A percentile compares a stretch with the other conserved stretches of the same genome.
These are phyloP conservation scores for Aegilops tauschii DNA, from an alignment of 176 grass and related monocot genomes.

Conservation along the genomic window DNA sequence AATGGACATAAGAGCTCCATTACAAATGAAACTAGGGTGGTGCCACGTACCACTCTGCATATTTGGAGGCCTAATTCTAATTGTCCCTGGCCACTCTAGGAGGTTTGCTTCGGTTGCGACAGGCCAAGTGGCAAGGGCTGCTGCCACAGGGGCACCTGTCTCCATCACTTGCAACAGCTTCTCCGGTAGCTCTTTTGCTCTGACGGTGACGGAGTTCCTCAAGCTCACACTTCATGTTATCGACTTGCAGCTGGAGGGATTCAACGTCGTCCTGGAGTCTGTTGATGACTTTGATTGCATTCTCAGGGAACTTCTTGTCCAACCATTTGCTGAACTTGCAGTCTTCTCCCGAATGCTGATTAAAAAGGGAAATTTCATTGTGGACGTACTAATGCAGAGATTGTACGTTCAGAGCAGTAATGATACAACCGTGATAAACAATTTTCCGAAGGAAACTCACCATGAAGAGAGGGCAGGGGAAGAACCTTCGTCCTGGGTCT, in stretches of 20 bases:
- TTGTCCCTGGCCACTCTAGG: background rate
- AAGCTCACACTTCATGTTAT: background rate
- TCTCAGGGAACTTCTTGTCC: background rate
- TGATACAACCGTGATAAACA: background rate
- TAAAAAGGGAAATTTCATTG: background rate
- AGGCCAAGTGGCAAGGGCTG: background rate
- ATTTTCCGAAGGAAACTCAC: background rate
- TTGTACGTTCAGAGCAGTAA: background rate
- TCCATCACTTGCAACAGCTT: background rate
- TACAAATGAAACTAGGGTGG: too few species aligned
- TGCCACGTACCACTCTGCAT: too few species aligned
- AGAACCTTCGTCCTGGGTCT: background rate
- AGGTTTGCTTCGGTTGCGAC: background rate
- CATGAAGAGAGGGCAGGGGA: background rate
- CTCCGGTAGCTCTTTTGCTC: background rate
- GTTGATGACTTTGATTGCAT: background rate
- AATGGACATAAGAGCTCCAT: too few species aligned
- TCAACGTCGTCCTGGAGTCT: background rate
- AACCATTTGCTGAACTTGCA: background rate
- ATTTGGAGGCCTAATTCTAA: background rate
- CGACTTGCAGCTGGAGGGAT: background rate
- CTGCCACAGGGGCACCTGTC: background rate
- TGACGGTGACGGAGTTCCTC: background rate
- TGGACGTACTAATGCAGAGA: background rate
- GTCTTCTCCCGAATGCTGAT: background rate